These are phyloP conservation scores for Eucalyptus sp. DNA, from an alignment of 345 rosid genomes.

Conservation along the genomic window DNA sequence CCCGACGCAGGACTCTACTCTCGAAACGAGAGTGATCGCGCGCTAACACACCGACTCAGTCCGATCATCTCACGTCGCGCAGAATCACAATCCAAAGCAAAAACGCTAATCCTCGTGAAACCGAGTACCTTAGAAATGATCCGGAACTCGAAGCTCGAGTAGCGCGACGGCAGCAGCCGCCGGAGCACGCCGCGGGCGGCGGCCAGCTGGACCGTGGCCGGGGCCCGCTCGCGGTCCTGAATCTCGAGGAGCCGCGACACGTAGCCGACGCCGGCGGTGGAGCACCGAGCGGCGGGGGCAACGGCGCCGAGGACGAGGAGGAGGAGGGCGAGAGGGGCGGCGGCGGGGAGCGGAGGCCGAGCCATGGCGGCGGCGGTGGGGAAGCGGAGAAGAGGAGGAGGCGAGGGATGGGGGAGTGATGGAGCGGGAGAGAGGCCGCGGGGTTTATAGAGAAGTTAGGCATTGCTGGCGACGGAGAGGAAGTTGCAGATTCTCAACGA, in stretches of 20 bases:
- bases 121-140: conserved; percentile 33
- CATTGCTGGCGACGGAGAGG: too few species aligned
- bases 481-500: not conserved
- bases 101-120: not conserved
- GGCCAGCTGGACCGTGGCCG: conserved; percentile 42
- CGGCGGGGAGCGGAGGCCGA: not conserved
- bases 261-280: conserved; percentile 51
- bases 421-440: not conserved
- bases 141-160: conserved; percentile 36
- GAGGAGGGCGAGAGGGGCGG: not conserved
- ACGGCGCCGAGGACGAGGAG: not conserved
- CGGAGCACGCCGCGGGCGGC: conserved; percentile 45
- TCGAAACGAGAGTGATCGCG: not conserved
- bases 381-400: not conserved
- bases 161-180: conserved; percentile 49
- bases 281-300: conserved; percentile 4
- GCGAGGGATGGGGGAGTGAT: not conserved
- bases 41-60: not conserved
- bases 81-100: not conserved
- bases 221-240: conserved; percentile 54
- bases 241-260: conserved; percentile 44
- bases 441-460: not conserved
- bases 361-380: not conserved
- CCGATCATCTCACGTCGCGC: not conserved
- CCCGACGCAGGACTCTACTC: not conserved